phyloP scores from a whole-genome alignment of 306 rosid species.

The Hippophae rhamnoides region DNA sequence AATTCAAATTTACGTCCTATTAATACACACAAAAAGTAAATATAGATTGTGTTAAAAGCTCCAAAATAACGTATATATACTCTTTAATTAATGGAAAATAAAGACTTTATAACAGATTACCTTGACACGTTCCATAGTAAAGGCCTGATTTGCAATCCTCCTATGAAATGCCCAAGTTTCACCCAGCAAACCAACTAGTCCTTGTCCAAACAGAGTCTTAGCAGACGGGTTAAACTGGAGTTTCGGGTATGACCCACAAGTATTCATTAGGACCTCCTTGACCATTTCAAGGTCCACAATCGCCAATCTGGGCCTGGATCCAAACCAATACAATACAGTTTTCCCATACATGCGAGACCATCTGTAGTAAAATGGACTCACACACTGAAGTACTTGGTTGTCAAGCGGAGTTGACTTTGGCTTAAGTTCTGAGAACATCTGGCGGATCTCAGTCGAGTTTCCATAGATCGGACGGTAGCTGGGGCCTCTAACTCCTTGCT shows the following conservation, averaged over 20 bases:
- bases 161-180: slow-evolving; percentile 49
- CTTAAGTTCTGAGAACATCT: slow-evolving; percentile 29
- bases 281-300: slow-evolving; percentile 54
- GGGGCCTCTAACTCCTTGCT: slow-evolving; percentile 61
- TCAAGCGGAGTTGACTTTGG: slow-evolving; percentile 22
- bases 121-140: slow-evolving; percentile 48
- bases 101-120: slow-evolving; percentile 8
- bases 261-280: slow-evolving; percentile 46
- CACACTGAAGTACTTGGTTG: slow-evolving; percentile 38
- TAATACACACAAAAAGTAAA: too few species aligned
- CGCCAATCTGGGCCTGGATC: slow-evolving; percentile 52
- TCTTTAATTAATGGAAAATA: too few species aligned
- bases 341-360: slow-evolving; percentile 64
- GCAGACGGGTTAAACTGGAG: slow-evolving; percentile 32
- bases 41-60: too few species aligned
- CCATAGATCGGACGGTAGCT: slow-evolving; percentile 53
- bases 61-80: too few species aligned
- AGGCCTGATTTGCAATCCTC: slow-evolving; percentile 54
- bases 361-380: slow-evolving; percentile 43
- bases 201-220: slow-evolving; percentile 49
- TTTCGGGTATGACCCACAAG: slow-evolving; percentile 27
- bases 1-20: too few species aligned
- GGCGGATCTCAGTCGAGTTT: slow-evolving; percentile 46
- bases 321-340: slow-evolving; percentile 62
- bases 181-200: slow-evolving; percentile 51